Percentiles rank a stretch among this genome's conserved stretches.
Conservation (phyloP, 257 asterid genomes). For the Penstemon davidsonii region DNA sequence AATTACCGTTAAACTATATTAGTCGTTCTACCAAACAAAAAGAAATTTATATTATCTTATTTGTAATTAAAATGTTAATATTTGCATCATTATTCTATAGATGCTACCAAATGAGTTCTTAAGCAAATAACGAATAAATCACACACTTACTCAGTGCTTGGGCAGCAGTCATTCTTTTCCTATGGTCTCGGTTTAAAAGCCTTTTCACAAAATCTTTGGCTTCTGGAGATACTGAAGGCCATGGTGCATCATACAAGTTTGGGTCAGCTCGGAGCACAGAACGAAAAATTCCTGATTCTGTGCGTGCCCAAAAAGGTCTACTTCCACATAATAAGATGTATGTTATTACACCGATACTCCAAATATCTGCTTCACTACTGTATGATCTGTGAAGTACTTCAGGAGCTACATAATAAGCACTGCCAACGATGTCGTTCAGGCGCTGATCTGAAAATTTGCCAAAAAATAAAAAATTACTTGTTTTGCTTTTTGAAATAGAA, state of each 20-base stretch:
- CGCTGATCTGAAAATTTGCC: constrained; percentile 68
- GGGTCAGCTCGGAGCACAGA: constrained; percentile 97
- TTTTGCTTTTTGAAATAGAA: no score
- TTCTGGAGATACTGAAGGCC: constrained; percentile 83
- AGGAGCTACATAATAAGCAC: constrained; percentile 96
- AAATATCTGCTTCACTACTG: constrained; percentile 86
- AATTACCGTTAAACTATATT: no score
- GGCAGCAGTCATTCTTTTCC: constrained; percentile 96
- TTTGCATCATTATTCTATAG: no score
- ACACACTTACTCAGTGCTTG: constrained; percentile 70
- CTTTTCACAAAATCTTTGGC: constrained; percentile 92
- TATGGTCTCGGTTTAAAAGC: constrained; percentile 83
- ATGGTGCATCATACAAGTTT: constrained; percentile 85
- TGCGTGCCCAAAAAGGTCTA: constrained; percentile 98
- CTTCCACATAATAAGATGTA: constrained; percentile 94
- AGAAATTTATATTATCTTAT: no score
- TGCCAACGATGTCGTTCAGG: constrained; percentile 90
- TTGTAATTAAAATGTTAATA: no score
- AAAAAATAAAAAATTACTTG: no score
- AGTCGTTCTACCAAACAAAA: no score
- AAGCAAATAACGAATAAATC: not conserved
- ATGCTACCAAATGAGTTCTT: no score
- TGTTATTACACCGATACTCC: constrained; percentile 94
- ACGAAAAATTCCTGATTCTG: constrained; percentile 96
- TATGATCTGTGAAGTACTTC: constrained; percentile 98